phyloP scores from a whole-genome alignment of 2,329 filamentous ascomycete genomes.

The Xylariaceae sp. region DNA sequence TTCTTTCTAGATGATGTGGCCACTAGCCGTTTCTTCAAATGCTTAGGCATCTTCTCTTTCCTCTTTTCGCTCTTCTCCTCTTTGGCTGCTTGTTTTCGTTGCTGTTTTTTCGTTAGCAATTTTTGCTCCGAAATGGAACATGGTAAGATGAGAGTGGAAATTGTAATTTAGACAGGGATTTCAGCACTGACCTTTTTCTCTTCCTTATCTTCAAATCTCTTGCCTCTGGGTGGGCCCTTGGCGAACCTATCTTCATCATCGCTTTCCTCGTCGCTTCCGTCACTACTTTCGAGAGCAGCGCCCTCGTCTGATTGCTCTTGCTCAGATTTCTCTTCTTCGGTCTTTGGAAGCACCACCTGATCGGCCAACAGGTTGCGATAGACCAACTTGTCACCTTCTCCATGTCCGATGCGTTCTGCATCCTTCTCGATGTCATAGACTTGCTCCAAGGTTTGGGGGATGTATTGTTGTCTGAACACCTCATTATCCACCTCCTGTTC shows the following conservation, averaged over 20 bases:
- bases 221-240: conserved; percentile 68
- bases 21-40: conserved; percentile 86
- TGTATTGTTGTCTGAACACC: conserved; percentile 94
- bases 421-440: conserved; percentile 96
- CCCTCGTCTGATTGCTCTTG: conserved; percentile 45
- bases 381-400: conserved; percentile 70
- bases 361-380: conserved; percentile 81
- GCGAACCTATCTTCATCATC: conserved; percentile 52
- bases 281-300: conserved; percentile 39
- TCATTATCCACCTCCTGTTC: conserved; percentile 75
- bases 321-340: conserved; percentile 27
- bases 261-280: conserved; percentile 35
- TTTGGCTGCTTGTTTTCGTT: conserved; percentile 84
- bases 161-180: conserved; percentile 1
- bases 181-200: conserved; percentile 60
- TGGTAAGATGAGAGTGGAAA: background rate
- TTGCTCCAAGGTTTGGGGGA: conserved; percentile 90
- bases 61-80: conserved; percentile 92
- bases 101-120: conserved; percentile 23
- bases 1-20: conserved; percentile 57
- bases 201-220: conserved; percentile 86
- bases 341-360: conserved; percentile 44
- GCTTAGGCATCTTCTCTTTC: conserved; percentile 93
- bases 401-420: conserved; percentile 67
- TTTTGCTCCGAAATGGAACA: background rate